phyloP scores from a whole-genome alignment of 148 eudicot species.

The Salicornia ramosissima region DNA sequence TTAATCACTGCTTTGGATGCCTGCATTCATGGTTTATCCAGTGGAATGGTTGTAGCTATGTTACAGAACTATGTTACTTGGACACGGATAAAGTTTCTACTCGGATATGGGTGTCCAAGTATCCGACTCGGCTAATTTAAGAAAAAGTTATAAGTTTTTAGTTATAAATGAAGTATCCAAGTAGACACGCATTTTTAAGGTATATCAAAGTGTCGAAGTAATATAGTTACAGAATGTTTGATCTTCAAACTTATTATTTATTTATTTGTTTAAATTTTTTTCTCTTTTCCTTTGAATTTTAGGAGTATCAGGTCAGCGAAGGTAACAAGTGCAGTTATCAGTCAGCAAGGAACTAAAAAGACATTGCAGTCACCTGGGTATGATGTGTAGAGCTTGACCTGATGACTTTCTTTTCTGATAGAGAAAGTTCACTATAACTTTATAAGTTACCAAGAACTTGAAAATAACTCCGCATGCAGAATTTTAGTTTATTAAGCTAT shows the following conservation, averaged over 20 bases:
- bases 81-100: too few species aligned
- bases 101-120: too few species aligned
- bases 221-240: too few species aligned
- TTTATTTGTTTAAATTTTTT: not conserved
- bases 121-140: too few species aligned
- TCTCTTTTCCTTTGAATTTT: conserved; percentile 12
- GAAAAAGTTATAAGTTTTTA: too few species aligned
- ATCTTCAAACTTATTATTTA: not conserved
- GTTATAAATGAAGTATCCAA: too few species aligned
- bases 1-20: not conserved
- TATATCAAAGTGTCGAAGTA: too few species aligned
- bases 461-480: not conserved
- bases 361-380: conserved; percentile 46
- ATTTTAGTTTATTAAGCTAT: not conserved
- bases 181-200: too few species aligned
- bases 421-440: too few species aligned
- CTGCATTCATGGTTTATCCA: not conserved
- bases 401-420: not conserved
- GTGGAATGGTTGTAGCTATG: not conserved
- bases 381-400: conserved; percentile 9
- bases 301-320: conserved; percentile 49
- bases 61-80: too few species aligned
- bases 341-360: conserved; percentile 47
- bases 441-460: not conserved
- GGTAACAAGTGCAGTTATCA: conserved; percentile 37